These are phyloP conservation scores for Rhodotorula sp. DNA, from an alignment of 1,284 basidiomycete genomes.

Conservation along the genomic window DNA sequence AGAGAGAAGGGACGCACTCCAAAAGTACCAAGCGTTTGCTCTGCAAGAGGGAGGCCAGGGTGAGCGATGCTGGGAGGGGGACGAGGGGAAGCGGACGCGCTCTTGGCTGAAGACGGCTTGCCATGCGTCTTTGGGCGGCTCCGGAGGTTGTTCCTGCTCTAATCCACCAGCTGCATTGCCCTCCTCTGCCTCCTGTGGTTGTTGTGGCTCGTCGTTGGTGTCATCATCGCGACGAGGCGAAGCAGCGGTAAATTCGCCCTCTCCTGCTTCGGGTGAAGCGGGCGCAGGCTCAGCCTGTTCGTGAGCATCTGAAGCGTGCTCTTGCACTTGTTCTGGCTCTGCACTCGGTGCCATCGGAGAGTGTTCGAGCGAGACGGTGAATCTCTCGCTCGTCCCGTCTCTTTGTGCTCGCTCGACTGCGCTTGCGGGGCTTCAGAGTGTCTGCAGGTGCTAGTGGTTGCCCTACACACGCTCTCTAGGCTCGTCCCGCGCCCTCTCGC, in stretches of 20 bases:
- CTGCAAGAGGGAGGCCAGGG: conserved; percentile 14
- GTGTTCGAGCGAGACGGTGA: too few relatives aligned
- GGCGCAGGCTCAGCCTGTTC: too few relatives aligned
- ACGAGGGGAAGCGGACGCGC: conserved; percentile 22
- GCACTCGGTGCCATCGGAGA: too few relatives aligned
- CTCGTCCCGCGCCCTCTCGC: too few relatives aligned
- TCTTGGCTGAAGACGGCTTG: conserved; percentile 43
- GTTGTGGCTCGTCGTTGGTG: neutral
- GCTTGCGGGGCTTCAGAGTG: too few relatives aligned
- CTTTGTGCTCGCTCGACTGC: too few relatives aligned
- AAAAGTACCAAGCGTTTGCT: conserved; percentile 45
- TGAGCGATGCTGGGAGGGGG: neutral
- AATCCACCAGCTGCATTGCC: neutral
- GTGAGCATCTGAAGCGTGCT: too few relatives aligned
- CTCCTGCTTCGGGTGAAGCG: neutral
- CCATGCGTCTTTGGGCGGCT: conserved; percentile 32
- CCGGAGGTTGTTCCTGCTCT: neutral
- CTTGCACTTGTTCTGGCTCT: too few relatives aligned
- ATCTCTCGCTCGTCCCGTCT: too few relatives aligned
- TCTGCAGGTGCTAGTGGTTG: too few relatives aligned
- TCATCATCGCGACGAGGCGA: neutral
- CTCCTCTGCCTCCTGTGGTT: neutral
- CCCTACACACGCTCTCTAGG: too few relatives aligned
- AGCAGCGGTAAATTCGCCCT: neutral
- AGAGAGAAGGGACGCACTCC: conserved; percentile 17